Conservation (phyloP, 2,329 filamentous ascomycete genomes). For the Chrysoporthe cubensis region DNA sequence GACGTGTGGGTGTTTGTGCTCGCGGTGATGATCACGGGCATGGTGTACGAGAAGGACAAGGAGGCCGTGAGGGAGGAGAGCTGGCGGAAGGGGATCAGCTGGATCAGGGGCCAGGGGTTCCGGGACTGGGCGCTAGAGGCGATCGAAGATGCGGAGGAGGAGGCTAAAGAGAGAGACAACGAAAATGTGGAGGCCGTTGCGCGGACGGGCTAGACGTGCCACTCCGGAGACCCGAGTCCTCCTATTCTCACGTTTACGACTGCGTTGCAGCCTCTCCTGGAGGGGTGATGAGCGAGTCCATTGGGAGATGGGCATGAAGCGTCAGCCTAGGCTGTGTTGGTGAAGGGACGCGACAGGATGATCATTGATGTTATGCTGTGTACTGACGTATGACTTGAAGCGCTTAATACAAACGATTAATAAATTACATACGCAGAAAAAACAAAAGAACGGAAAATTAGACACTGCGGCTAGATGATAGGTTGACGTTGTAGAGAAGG, state of each 20-base stretch:
- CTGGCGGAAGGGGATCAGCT: conserved; percentile 73
- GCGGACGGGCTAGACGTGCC: neutral
- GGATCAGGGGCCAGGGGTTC: conserved; percentile 76
- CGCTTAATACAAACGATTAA: neutral
- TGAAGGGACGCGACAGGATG: neutral
- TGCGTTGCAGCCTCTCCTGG: neutral
- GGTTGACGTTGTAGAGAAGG: too few species aligned
- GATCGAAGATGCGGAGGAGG: conserved; percentile 50
- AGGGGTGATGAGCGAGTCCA: neutral
- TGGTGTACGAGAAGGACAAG: conserved; percentile 74
- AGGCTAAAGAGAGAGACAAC: conserved; percentile 38
- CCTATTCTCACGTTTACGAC: neutral
- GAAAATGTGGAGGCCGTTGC: conserved; percentile 34
- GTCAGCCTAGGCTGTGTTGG: neutral
- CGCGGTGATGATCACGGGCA: conserved; percentile 77
- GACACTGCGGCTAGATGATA: too few species aligned
- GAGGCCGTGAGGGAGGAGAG: conserved; percentile 67
- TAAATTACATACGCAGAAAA: neutral
- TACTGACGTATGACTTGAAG: neutral
- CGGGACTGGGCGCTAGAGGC: conserved; percentile 65
- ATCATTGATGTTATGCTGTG: neutral
- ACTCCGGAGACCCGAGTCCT: too few species aligned
- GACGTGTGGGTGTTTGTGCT: conserved; percentile 84
- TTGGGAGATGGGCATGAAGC: neutral
- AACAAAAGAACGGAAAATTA: neutral